These are phyloP conservation scores for Aspergillus candidus DNA, from an alignment of 2,329 filamentous ascomycete genomes.

Conservation along the genomic window DNA sequence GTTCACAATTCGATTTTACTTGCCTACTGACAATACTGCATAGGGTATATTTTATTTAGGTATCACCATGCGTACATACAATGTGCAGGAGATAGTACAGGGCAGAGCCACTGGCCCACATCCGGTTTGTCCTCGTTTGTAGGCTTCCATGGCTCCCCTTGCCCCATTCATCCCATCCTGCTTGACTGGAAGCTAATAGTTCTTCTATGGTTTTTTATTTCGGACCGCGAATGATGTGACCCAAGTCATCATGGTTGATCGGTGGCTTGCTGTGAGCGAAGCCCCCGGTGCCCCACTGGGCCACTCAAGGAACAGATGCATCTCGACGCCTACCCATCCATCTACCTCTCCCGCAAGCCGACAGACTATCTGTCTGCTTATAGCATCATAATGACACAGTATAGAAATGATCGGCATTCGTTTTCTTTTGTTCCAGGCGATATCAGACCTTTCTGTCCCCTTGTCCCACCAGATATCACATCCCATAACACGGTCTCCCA, in stretches of 20 bases:
- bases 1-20: neutral
- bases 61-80: constrained; percentile 1
- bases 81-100: constrained; percentile 6
- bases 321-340: constrained; percentile 6
- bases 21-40: neutral
- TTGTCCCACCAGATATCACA: constrained; percentile 13
- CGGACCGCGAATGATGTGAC: constrained; percentile 10
- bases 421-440: constrained; percentile 12
- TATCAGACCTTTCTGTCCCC: constrained; percentile 13
- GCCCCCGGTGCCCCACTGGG: constrained; percentile 7
- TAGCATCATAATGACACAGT: constrained; percentile 1
- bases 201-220: constrained; percentile 4
- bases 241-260: constrained; percentile 10
- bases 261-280: constrained; percentile 13
- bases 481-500: constrained; percentile 12
- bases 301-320: constrained; percentile 8
- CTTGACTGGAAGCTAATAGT: constrained; percentile 7
- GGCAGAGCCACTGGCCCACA: constrained; percentile 7
- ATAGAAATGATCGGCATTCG: constrained; percentile 13
- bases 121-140: constrained; percentile 8
- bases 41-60: too few relatives aligned
- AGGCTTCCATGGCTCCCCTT: constrained; percentile 6
- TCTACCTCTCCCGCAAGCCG: constrained; percentile 6
- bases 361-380: constrained; percentile 4
- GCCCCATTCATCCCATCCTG: constrained; percentile 4